Evolutionary conservation across 225 moss, liverwort and hornwort genomes (phyloP).

Genomic region (Pseudisothecium myosuroides): DNA sequence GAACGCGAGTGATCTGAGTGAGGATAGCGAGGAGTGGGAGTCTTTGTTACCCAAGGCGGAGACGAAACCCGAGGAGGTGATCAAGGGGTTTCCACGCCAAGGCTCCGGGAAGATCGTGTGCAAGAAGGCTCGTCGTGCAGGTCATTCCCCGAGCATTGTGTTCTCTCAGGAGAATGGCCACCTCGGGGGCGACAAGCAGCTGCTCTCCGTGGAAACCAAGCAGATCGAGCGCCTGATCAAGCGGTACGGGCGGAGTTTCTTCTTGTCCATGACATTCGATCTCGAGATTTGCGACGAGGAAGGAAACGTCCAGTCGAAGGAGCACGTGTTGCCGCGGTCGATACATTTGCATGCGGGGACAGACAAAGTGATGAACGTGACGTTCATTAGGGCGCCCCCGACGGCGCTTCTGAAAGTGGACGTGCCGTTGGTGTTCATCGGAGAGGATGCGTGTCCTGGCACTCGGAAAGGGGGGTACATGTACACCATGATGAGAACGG

Average conservation of each 20-base stretch:
- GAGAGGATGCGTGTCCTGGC: conserved; percentile 91
- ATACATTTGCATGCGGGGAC: conserved; percentile 65
- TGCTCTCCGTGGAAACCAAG: conserved; percentile 62
- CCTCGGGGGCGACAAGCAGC: conserved; percentile 68
- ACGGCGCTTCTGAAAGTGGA: conserved; percentile 61
- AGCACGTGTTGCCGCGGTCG: conserved; percentile 67
- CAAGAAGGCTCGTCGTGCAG: conserved; percentile 71
- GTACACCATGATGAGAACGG: conserved; percentile 72
- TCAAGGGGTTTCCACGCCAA: conserved; percentile 47
- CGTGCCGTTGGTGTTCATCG: conserved; percentile 74
- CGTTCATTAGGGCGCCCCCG: conserved; percentile 69
- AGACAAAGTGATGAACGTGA: conserved; percentile 75
- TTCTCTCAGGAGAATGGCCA: conserved; percentile 86
- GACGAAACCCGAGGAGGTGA: conserved; percentile 55
- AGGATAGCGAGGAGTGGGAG: not conserved
- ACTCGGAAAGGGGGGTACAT: conserved; percentile 77
- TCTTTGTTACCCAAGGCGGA: not conserved
- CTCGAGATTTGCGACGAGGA: conserved; percentile 56
- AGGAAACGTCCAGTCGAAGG: conserved; percentile 27
- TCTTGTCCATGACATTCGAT: conserved; percentile 68
- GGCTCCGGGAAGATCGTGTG: conserved; percentile 60
- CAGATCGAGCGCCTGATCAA: conserved; percentile 76
- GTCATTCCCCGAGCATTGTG: conserved; percentile 70
- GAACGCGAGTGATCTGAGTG: not conserved
- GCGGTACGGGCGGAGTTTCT: conserved; percentile 61